Percentiles rank a stretch among this genome's conserved stretches.
These are phyloP conservation scores for Talaromyces sp. DNA, from an alignment of 2,329 filamentous ascomycete species.

Conservation along the genomic window DNA sequence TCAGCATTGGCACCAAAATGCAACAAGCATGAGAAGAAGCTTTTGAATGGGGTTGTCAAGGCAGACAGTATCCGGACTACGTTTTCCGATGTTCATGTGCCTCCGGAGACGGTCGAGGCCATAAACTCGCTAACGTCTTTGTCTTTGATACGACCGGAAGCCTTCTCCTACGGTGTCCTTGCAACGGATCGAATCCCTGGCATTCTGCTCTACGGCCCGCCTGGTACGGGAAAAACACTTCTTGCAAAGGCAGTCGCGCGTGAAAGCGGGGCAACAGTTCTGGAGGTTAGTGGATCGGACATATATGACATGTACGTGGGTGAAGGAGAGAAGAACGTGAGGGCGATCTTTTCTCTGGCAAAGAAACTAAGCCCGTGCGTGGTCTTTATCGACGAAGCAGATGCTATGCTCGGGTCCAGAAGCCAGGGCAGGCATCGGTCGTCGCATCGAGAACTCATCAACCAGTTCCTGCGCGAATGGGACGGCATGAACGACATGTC, in stretches of 20 bases:
- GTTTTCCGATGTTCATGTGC: conserved; percentile 81
- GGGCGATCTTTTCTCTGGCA: conserved; percentile 84
- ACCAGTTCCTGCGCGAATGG: conserved; percentile 96
- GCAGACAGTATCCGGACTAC: conserved; percentile 77
- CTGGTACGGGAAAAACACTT: conserved; percentile 61
- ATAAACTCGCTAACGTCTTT: conserved; percentile 85
- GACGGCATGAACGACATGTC: conserved; percentile 80
- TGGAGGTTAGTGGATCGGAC: conserved; percentile 85
- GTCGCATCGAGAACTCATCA: conserved; percentile 83
- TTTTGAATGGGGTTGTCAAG: conserved; percentile 78
- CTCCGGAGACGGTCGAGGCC: conserved; percentile 76
- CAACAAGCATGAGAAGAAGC: conserved; percentile 75
- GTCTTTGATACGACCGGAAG: conserved; percentile 80
- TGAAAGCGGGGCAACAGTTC: conserved; percentile 61
- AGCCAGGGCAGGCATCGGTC: conserved; percentile 51
- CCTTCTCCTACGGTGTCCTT: conserved; percentile 93
- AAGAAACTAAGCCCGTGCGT: conserved; percentile 88
- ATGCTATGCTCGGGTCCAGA: conserved; percentile 81
- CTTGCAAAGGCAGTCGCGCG: conserved; percentile 62
- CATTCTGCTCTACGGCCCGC: conserved; percentile 80
- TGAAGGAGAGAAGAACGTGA: conserved; percentile 93
- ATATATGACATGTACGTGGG: conserved; percentile 97
- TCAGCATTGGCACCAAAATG: conserved; percentile 53
- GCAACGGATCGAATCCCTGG: conserved; percentile 88
- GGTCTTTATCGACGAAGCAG: conserved; percentile 95